phyloP scores from a whole-genome alignment of 2,329 filamentous ascomycete genomes.

The Nigrograna mackinnonii region DNA sequence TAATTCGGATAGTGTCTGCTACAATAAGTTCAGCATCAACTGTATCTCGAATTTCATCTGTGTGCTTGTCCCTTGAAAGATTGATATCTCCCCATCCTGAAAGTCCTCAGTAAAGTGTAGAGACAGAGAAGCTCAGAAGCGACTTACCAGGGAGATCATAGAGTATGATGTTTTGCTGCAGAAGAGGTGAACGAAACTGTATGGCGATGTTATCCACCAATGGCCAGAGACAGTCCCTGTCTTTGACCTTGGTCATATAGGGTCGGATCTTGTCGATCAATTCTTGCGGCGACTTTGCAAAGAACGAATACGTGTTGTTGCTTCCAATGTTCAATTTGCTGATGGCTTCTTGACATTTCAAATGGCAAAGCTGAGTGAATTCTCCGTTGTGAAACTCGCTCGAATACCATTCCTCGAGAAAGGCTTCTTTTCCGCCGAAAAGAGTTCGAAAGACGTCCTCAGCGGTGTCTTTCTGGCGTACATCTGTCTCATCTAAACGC shows the following conservation, averaged over 20 bases:
- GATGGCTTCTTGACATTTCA: constrained; percentile 19
- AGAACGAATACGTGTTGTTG: constrained; percentile 1
- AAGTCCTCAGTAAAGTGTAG: neutral
- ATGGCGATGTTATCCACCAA: constrained; percentile 20
- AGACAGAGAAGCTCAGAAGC: neutral
- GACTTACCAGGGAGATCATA: constrained; percentile 26
- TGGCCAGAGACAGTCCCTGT: constrained; percentile 19
- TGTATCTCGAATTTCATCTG: constrained; percentile 18
- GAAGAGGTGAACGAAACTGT: constrained; percentile 12
- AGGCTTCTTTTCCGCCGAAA: constrained; percentile 16
- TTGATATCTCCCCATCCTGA: constrained; percentile 27
- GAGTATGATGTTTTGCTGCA: constrained; percentile 16
- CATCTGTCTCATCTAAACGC: constrained; percentile 17
- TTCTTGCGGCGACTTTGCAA: constrained; percentile 5
- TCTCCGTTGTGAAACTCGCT: constrained; percentile 9
- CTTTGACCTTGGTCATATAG: constrained; percentile 19
- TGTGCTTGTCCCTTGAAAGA: constrained; percentile 13
- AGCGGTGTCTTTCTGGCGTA: constrained; percentile 18
- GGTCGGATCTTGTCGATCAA: constrained; percentile 15
- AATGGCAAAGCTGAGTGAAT: constrained; percentile 13
- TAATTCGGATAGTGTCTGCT: constrained; percentile 20
- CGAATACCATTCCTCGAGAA: constrained; percentile 12
- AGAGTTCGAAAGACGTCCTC: constrained; percentile 22
- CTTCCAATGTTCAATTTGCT: constrained; percentile 1
- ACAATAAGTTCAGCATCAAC: constrained; percentile 24